Evolutionary conservation across 2,329 filamentous ascomycete species (phyloP).

Genomic region (Lachnellula arida): DNA sequence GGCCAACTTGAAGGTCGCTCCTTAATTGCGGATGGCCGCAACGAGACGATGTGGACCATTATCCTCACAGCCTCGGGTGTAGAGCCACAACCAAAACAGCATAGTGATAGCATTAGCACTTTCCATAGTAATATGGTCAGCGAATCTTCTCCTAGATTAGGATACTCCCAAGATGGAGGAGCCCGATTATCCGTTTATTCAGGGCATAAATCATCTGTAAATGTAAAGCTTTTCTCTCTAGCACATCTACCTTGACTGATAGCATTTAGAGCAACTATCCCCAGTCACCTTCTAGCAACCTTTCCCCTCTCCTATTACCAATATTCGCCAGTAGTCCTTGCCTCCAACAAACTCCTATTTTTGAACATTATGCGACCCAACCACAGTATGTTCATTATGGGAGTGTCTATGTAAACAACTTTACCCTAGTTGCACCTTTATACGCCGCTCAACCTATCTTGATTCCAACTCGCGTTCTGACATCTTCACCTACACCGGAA

Average conservation of each 20-base stretch:
- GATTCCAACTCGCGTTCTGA: not conserved
- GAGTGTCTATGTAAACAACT: too few species aligned
- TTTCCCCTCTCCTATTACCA: not conserved
- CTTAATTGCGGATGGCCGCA: conserved; percentile 23
- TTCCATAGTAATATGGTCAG: not conserved
- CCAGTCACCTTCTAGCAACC: not conserved
- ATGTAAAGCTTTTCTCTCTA: not conserved
- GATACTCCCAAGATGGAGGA: not conserved
- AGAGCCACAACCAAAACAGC: not conserved
- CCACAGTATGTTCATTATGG: not conserved
- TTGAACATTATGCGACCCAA: not conserved
- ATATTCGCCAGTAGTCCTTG: not conserved
- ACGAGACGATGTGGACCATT: conserved; percentile 16
- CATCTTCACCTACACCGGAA: not conserved
- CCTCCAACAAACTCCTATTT: not conserved
- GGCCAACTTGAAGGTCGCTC: conserved; percentile 14
- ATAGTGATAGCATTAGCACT: not conserved
- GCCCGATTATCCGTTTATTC: not conserved
- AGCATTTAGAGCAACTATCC: not conserved
- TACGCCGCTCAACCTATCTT: too few species aligned
- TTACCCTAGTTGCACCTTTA: too few species aligned
- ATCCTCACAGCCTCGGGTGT: conserved; percentile 8
- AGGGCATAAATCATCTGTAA: not conserved
- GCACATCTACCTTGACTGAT: not conserved
- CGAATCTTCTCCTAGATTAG: not conserved